Evolutionary conservation across 352 stramenopile genomes (phyloP).

Genomic region (Sclerospora graminicola): DNA sequence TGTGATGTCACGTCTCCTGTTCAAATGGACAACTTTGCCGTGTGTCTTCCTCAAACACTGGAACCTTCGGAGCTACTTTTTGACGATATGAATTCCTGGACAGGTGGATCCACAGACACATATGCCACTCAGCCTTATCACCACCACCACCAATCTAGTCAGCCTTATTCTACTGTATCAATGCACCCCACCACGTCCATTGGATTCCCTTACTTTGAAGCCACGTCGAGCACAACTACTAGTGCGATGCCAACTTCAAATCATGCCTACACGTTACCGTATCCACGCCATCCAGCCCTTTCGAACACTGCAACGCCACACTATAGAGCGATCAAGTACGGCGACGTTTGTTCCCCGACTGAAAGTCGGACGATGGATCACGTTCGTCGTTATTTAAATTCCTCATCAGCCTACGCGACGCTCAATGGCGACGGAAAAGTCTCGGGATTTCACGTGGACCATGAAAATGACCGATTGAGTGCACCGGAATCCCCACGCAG

Average conservation of each 20-base stretch:
- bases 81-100: slow-evolving; percentile 23
- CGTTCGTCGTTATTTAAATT: slow-evolving; percentile 4
- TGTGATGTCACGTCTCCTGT: slow-evolving; percentile 16
- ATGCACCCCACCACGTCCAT: slow-evolving; percentile 1
- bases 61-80: slow-evolving; percentile 33
- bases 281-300: slow-evolving; percentile 9
- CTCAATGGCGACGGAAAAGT: too few relatives aligned
- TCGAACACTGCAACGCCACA: slow-evolving; percentile 5
- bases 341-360: slow-evolving; percentile 2
- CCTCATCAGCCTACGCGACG: slow-evolving; percentile 3
- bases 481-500: too few relatives aligned
- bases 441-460: too few relatives aligned
- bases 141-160: slow-evolving; percentile 10
- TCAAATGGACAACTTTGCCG: slow-evolving; percentile 34
- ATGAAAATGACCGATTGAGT: too few relatives aligned
- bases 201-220: slow-evolving; percentile 12
- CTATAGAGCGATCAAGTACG: slow-evolving; percentile 11
- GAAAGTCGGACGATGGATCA: slow-evolving; percentile 11
- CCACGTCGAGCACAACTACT: neutral
- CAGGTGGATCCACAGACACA: slow-evolving; percentile 3
- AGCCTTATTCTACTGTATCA: slow-evolving; percentile 15
- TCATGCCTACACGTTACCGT: slow-evolving; percentile 8
- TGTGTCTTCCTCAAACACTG: slow-evolving; percentile 19
- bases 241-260: slow-evolving; percentile 4
- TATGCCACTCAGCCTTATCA: slow-evolving; percentile 19